Evolutionary conservation across 106 monocot species (phyloP), one percentile per base, ranked within the genome.

Genomic region (Apostasia shenzhenica): DNA sequence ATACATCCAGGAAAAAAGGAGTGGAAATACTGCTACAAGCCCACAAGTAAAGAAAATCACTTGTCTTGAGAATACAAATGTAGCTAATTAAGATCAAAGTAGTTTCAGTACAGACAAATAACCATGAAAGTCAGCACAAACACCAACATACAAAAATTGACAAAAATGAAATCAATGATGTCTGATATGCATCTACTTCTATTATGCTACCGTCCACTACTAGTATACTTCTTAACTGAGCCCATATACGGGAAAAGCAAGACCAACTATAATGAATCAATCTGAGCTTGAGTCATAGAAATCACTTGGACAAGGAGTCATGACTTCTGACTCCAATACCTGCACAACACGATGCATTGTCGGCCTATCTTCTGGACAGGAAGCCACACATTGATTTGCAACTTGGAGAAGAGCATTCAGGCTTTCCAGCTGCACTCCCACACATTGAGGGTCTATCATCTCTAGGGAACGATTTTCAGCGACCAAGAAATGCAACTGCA

Each of bases 291-390:
- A 86, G 67, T 91, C 89, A 48, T 97, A 92, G 77, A 92, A 97
- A 67, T 97, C 92, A 67, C 84, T 92, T 4, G 92, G 97, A 61
- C 92, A 97, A 11, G 97, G 92, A 43, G 92, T 92, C 79, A 92
- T 92, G 46, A 97, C 87, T 61, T 97, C 89, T 2, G 92, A 89
- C 78, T 92, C 97, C 70, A 97, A 54, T 46, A 83, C 73, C 67
- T 92, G 92, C 42, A 97, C 97, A 50, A 92, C 89, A 37, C 92
- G 73, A 57, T 97, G 97, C 97, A 92, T 92, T 14, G 97, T 97
- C 2, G 97, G 97, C 10, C 97, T 68, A 5, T 97, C 97, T 50
- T 92, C 97, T 8, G 89, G 84, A 14, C 26, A 68, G 4, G 91
- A 88, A 3, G 86, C 82, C 1, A 97, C 87, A 44, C 92, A 97